Evolutionary conservation across 768 basidiomycete genomes (phyloP).

Genomic region (Amanita subjunquillea): DNA sequence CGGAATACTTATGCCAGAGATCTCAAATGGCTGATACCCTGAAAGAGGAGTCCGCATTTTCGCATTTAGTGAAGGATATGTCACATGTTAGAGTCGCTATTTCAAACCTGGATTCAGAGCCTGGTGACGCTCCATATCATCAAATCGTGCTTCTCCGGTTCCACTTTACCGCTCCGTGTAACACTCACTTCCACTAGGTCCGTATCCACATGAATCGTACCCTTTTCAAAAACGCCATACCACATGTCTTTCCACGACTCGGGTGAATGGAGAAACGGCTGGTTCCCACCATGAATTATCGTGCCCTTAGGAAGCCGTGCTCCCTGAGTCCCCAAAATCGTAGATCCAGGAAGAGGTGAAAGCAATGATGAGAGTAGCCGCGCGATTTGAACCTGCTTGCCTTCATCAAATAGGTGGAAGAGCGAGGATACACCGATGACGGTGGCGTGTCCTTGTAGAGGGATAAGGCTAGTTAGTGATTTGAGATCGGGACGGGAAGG

Average conservation of each 20-base stretch:
- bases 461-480: conserved; percentile 14
- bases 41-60: no score
- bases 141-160: not conserved
- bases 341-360: conserved; percentile 20
- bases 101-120: not conserved
- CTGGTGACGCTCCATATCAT: conserved; percentile 12
- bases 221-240: conserved; percentile 22
- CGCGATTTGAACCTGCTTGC: conserved; percentile 19
- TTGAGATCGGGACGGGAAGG: conserved; percentile 7
- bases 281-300: not conserved
- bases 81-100: not conserved
- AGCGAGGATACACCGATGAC: conserved; percentile 30
- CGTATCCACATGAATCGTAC: conserved; percentile 17
- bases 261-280: conserved; percentile 28
- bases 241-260: conserved; percentile 25
- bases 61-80: not conserved
- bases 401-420: conserved; percentile 28
- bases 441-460: conserved; percentile 30
- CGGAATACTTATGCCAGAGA: no score
- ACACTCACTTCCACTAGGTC: conserved; percentile 17
- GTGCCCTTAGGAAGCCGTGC: conserved; percentile 22
- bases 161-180: conserved; percentile 15
- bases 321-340: conserved; percentile 26
- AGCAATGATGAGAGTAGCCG: conserved; percentile 20
- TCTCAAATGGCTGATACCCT: no score